Percentiles rank a stretch among this genome's conserved stretches.
phyloP scores from a whole-genome alignment of 257 asterid genomes.

The Salvia rosmarinus region DNA sequence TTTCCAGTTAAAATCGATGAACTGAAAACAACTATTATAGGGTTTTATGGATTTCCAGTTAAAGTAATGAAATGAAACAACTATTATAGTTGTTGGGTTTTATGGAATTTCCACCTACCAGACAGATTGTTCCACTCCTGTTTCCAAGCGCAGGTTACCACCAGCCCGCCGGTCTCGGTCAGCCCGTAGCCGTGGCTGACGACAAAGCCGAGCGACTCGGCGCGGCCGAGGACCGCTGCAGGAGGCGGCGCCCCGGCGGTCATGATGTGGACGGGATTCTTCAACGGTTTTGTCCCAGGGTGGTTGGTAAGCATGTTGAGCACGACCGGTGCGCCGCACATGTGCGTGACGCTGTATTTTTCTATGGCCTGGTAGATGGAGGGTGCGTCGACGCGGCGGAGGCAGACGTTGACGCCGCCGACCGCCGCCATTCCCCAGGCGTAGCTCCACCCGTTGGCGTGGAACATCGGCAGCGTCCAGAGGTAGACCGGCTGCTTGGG shows the following conservation, averaged over 20 bases:
- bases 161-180: constrained; percentile 51
- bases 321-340: constrained; percentile 57
- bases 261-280: constrained; percentile 35
- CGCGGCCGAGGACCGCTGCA: constrained; percentile 37
- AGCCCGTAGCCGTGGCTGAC: constrained; percentile 56
- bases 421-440: constrained; percentile 59
- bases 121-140: constrained; percentile 36
- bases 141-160: constrained; percentile 50
- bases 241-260: constrained; percentile 59
- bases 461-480: constrained; percentile 63
- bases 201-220: constrained; percentile 34
- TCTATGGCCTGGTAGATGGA: constrained; percentile 35
- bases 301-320: constrained; percentile 47
- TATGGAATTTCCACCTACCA: neutral
- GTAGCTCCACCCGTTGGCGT: constrained; percentile 62
- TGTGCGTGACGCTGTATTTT: constrained; percentile 38
- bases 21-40: too few species aligned
- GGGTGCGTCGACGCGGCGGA: constrained; percentile 45
- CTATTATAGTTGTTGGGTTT: neutral
- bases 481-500: constrained; percentile 47
- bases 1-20: too few species aligned
- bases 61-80: too few species aligned
- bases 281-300: constrained; percentile 20
- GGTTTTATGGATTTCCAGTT: neutral
- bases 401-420: constrained; percentile 55